Conservation (phyloP, 495 filamentous ascomycete species). For the Penicillium steckii region DNA sequence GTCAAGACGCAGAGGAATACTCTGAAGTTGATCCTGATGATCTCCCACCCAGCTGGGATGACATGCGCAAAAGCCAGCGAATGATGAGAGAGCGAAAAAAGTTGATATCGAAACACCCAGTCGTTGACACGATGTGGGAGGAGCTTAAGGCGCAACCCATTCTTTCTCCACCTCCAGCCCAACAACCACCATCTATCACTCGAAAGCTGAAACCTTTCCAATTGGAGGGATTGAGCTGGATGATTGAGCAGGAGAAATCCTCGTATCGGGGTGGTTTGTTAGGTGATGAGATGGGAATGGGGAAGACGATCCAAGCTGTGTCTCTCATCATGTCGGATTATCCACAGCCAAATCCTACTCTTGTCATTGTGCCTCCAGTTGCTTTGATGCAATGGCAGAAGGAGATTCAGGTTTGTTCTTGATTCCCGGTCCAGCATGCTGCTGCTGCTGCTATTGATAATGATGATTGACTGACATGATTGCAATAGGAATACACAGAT, state of each 20-base stretch:
- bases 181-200: constrained; percentile 76
- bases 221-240: constrained; percentile 90
- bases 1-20: not conserved
- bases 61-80: not conserved
- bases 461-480: not conserved
- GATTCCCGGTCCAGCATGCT: not conserved
- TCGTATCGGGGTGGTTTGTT: constrained; percentile 84
- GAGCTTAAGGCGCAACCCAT: constrained; percentile 65
- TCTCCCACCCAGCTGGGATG: not conserved
- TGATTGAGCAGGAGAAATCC: constrained; percentile 82
- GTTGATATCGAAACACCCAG: constrained; percentile 75
- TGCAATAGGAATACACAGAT: constrained; percentile 69
- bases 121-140: constrained; percentile 78
- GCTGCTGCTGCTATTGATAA: no score
- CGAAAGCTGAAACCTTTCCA: constrained; percentile 89
- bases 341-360: constrained; percentile 73
- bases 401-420: constrained; percentile 64
- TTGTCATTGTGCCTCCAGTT: constrained; percentile 92
- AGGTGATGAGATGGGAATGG: constrained; percentile 97
- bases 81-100: constrained; percentile 53
- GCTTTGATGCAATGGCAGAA: constrained; percentile 96
- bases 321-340: constrained; percentile 97
- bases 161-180: constrained; percentile 62
- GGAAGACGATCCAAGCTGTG: constrained; percentile 97
- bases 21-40: not conserved